A percentile compares a stretch with the other conserved stretches of the same genome.
Conservation (phyloP, 257 asterid genomes). For the Solanum lycopersicoides region DNA sequence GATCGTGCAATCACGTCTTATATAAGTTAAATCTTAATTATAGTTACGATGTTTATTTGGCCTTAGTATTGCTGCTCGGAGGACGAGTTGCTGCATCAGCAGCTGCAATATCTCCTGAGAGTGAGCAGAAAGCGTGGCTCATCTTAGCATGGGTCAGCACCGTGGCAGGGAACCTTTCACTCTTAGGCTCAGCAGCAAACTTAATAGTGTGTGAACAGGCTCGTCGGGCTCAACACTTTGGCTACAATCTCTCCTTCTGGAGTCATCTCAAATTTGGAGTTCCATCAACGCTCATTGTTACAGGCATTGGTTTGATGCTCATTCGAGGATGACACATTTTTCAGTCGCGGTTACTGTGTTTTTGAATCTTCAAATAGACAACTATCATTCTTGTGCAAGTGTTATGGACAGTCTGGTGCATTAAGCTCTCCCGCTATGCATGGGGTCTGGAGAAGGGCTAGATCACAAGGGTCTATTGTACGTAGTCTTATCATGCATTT, state of each 20-base stretch:
- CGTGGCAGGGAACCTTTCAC: conserved; percentile 81
- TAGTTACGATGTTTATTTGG: neutral
- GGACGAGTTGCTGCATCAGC: conserved; percentile 85
- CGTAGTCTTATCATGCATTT: neutral
- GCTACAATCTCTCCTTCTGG: conserved; percentile 76
- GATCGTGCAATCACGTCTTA: neutral
- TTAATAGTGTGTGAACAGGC: conserved; percentile 97
- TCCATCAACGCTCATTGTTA: conserved; percentile 75
- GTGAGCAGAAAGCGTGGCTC: conserved; percentile 90
- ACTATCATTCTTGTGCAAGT: neutral
- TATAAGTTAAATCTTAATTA: neutral
- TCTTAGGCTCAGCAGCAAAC: conserved; percentile 92
- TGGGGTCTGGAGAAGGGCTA: neutral
- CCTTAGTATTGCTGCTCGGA: conserved; percentile 62
- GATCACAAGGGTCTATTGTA: neutral
- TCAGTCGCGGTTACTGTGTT: neutral
- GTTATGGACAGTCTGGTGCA: neutral
- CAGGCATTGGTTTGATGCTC: conserved; percentile 65
- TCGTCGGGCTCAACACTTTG: conserved; percentile 50
- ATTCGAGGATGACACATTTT: conserved; percentile 26
- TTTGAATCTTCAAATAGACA: neutral
- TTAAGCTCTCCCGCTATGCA: neutral
- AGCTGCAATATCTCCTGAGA: conserved; percentile 56
- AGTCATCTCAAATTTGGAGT: conserved; percentile 77
- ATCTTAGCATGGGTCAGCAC: conserved; percentile 95